Evolutionary conservation across 1,139 yeast species (phyloP).

Genomic region (Lodderomyces parapsilosis): DNA sequence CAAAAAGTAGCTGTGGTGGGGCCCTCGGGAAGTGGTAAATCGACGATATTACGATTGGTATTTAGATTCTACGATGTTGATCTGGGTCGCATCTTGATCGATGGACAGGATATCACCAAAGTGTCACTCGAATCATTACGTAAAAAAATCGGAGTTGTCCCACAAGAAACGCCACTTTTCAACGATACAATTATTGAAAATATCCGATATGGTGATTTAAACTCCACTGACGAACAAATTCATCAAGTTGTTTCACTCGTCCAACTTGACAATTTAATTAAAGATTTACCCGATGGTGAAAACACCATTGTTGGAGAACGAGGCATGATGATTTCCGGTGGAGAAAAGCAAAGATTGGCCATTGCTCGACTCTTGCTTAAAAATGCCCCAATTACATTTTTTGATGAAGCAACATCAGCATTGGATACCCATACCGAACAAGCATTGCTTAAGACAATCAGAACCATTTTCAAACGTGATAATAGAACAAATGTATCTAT

Average conservation of each 20-base stretch:
- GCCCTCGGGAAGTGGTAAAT: conserved; percentile 93
- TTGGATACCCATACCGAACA: conserved; percentile 96
- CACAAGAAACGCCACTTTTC: conserved; percentile 96
- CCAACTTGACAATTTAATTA: conserved; percentile 60
- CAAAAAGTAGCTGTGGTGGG: conserved; percentile 91
- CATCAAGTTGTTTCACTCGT: conserved; percentile 63
- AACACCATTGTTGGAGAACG: conserved; percentile 95
- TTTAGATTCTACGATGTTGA: conserved; percentile 88
- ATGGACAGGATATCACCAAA: conserved; percentile 83
- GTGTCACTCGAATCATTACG: conserved; percentile 78
- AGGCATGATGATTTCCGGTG: conserved; percentile 98
- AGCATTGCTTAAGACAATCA: conserved; percentile 69
- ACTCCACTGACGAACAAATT: conserved; percentile 75
- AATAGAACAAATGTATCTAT: conserved; percentile 79
- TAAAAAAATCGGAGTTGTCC: conserved; percentile 82
- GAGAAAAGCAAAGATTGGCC: conserved; percentile 94
- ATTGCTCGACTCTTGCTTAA: conserved; percentile 85
- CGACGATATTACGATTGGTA: conserved; percentile 79
- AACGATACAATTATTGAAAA: conserved; percentile 89
- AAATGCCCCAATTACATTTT: conserved; percentile 84
- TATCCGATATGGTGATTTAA: conserved; percentile 79
- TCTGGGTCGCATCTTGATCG: conserved; percentile 75
- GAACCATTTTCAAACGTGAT: conserved; percentile 55
- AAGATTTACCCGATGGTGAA: conserved; percentile 78
- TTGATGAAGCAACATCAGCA: conserved; percentile 97